Conservation (phyloP, 108 stramenopile species). For the Poteriospumella lacustris region DNA sequence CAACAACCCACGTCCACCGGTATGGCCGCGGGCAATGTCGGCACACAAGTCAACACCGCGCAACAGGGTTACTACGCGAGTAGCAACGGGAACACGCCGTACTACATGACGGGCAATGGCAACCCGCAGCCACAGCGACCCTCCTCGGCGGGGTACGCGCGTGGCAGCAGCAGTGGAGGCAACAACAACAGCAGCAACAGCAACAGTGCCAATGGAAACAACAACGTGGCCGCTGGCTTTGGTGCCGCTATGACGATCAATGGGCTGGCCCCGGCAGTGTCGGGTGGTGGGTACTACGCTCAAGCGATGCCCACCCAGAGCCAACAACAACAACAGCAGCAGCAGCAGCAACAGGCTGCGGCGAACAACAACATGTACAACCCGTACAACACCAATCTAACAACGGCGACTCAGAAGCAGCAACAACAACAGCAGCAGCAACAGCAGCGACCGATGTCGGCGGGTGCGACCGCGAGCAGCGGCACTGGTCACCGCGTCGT, state of each 20-base stretch:
- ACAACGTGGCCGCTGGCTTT: too few relatives aligned
- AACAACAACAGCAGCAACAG: background rate
- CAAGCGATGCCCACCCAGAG: background rate
- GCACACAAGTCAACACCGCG: background rate
- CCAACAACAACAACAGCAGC: background rate
- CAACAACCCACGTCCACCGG: background rate
- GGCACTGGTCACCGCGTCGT: background rate
- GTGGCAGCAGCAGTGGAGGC: background rate
- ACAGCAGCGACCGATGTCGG: background rate
- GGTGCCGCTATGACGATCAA: background rate
- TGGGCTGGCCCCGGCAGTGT: background rate
- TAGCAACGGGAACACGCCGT: background rate
- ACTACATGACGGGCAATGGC: background rate
- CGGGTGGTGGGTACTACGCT: background rate
- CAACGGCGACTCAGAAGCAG: background rate
- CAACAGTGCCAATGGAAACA: background rate
- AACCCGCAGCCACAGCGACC: background rate
- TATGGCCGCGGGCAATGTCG: background rate
- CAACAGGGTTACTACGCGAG: background rate
- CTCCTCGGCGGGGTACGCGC: background rate
- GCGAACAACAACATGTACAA: too few relatives aligned
- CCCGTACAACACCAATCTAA: background rate
- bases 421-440: background rate
- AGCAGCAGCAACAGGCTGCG: background rate
- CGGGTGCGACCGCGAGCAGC: background rate